Evolutionary conservation across 2,329 filamentous ascomycete species (phyloP).

Genomic region (Monilinia laxa): DNA sequence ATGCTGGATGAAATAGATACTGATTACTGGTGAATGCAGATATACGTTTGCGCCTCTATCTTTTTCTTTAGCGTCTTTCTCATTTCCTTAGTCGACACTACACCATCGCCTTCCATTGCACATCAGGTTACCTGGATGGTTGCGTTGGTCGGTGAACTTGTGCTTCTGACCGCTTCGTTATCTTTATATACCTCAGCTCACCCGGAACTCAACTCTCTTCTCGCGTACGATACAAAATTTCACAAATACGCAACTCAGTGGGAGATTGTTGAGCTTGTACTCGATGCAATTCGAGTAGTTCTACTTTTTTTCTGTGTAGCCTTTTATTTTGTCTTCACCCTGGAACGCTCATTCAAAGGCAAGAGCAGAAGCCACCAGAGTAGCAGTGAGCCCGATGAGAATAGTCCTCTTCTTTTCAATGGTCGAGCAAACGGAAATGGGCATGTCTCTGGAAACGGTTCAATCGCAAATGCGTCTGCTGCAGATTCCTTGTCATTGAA

Average conservation of each 20-base stretch:
- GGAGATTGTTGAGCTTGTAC: conserved; percentile 63
- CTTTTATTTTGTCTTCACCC: conserved; percentile 58
- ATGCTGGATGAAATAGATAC: conserved; percentile 17
- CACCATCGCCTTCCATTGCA: conserved; percentile 74
- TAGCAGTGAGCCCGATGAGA: conserved; percentile 48
- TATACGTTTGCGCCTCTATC: conserved; percentile 80
- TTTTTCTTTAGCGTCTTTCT: conserved; percentile 86
- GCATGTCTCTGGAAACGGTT: conserved; percentile 42
- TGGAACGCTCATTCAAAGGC: conserved; percentile 35
- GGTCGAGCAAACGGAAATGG: conserved; percentile 40
- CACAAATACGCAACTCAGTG: conserved; percentile 48
- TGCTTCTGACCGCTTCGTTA: conserved; percentile 68
- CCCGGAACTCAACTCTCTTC: conserved; percentile 51
- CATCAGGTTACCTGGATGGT: conserved; percentile 79
- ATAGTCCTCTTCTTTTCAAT: conserved; percentile 59
- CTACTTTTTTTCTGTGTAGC: conserved; percentile 54
- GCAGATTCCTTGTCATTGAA: conserved; percentile 31
- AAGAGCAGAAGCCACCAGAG: conserved; percentile 23
- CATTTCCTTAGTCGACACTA: conserved; percentile 82
- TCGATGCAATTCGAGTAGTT: conserved; percentile 68
- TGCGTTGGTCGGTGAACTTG: conserved; percentile 68
- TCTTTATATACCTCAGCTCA: conserved; percentile 66
- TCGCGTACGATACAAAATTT: conserved; percentile 43
- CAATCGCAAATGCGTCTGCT: conserved; percentile 39
- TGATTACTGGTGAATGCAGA: conserved; percentile 50